Evolutionary conservation across 2,329 filamentous ascomycete genomes (phyloP), one percentile per base, ranked within the genome.

Genomic region (Colletotrichum sp.): DNA sequence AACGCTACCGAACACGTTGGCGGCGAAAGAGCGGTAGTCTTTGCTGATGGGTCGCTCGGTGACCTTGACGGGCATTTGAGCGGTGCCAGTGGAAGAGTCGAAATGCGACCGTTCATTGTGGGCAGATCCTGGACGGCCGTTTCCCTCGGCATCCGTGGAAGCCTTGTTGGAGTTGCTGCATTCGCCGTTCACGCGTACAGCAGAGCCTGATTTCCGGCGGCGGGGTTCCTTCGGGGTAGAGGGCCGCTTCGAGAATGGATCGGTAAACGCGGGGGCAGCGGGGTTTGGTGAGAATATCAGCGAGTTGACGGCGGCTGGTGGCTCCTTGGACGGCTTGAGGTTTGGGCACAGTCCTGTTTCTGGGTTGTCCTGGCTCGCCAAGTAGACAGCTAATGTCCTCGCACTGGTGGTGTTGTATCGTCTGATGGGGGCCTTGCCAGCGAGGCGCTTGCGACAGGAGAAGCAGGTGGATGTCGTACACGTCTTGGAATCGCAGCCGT

Each of bases 351-450:
- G 86, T 4, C 91, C 92, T 74, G 86, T 88, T 77, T 95, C 92
- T 0, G 95, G 92, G 78, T 97, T 92, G 79, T 96, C 94, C 81
- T 95, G 93, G 80, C 93, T 94, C 12, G 95, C 95, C 67, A 98
- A 89, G 80, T 94, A 95, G 72, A 95, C 91, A 15, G 96, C 96
- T 36, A 98, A 85, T 2, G 94, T 95, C 80, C 95, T 91, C 10
- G 96, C 95, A 80, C 95, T 98, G 61, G 95, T 92, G 26, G 93
- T 90, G 73, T 94, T 98, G 80, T 96, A 97, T 80, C 93, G 91
- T 76, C 95, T 93, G 79, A 95, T 90, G 4, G 95, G 95, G 1
- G 90, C 90, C 78, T 92, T 91, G 39, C 90, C 91, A 30, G 92
- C 90, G 55, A 93, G 86, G 78, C 94, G 91, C 83, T 91, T 94